phyloP scores from a whole-genome alignment of 192 early-diverging fungal species.

The Entomortierella beljakovae region DNA sequence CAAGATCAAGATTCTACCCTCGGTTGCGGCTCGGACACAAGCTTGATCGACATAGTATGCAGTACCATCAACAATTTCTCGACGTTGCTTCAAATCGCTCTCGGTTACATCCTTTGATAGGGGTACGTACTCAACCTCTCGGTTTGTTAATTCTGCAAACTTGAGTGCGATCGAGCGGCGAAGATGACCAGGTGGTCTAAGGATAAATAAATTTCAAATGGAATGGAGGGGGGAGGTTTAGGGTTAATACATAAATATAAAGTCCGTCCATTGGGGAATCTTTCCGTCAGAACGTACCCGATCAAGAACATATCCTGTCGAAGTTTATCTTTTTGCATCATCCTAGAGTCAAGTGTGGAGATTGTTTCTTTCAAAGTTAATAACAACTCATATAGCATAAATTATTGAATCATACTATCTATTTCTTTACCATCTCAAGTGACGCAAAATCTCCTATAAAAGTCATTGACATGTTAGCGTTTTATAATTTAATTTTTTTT shows the following conservation, averaged over 20 bases:
- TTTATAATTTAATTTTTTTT: too few species aligned
- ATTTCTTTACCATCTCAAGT: slow-evolving; percentile 56
- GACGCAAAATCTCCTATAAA: slow-evolving; percentile 53
- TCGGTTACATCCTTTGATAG: slow-evolving; percentile 82
- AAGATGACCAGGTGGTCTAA: slow-evolving; percentile 74
- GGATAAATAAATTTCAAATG: background rate
- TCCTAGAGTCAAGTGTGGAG: slow-evolving; percentile 61
- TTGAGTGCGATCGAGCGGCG: slow-evolving; percentile 74
- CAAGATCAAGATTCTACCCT: slow-evolving; percentile 69
- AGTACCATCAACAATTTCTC: slow-evolving; percentile 74
- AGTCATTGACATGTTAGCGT: too few species aligned
- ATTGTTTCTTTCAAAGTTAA: too few species aligned
- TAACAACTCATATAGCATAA: too few species aligned
- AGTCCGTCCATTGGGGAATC: background rate
- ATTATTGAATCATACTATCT: too few species aligned
- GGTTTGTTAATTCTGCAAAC: slow-evolving; percentile 72
- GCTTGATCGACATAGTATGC: slow-evolving; percentile 73
- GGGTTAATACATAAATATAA: too few species aligned
- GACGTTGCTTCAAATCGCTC: slow-evolving; percentile 83
- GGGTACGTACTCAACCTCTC: slow-evolving; percentile 80
- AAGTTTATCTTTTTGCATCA: slow-evolving; percentile 86
- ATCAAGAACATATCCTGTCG: slow-evolving; percentile 88
- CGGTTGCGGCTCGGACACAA: slow-evolving; percentile 70
- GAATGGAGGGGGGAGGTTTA: background rate
- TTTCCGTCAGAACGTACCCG: slow-evolving; percentile 57